Percentiles rank a stretch among this genome's conserved stretches.
phyloP scores from a whole-genome alignment of 2,329 filamentous ascomycete species.

The Raffaelea arxii region DNA sequence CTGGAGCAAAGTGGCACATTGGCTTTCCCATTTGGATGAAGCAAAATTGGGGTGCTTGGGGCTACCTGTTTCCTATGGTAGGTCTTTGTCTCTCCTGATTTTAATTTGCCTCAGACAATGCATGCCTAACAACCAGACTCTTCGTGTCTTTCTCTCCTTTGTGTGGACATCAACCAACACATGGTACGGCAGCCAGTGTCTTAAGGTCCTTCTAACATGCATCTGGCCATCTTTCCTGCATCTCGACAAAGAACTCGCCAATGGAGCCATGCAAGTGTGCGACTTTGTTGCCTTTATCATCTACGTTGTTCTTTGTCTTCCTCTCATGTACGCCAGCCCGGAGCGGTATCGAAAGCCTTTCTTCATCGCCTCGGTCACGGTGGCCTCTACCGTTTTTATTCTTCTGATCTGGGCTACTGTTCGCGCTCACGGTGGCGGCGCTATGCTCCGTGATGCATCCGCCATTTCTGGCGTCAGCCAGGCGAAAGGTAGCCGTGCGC shows the following conservation, averaged over 20 bases:
- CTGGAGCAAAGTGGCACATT: slow-evolving; percentile 31
- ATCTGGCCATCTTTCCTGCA: slow-evolving; percentile 17
- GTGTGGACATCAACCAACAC: slow-evolving; percentile 39
- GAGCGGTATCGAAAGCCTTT: slow-evolving; percentile 25
- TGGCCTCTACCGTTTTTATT: slow-evolving; percentile 20
- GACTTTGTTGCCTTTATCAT: slow-evolving; percentile 20
- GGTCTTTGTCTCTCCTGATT: neutral
- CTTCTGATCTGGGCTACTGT: slow-evolving; percentile 25
- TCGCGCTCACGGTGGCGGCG: slow-evolving; percentile 21
- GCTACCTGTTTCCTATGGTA: slow-evolving; percentile 20
- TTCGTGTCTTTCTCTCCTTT: slow-evolving; percentile 35
- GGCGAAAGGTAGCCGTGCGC: slow-evolving; percentile 6
- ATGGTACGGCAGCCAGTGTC: slow-evolving; percentile 23
- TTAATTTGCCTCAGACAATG: neutral
- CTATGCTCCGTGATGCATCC: slow-evolving; percentile 12
- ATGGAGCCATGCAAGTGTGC: slow-evolving; percentile 15
- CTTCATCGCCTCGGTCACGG: slow-evolving; percentile 19
- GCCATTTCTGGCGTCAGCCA: slow-evolving; percentile 2
- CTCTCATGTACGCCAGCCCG: slow-evolving; percentile 32
- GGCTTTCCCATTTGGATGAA: slow-evolving; percentile 30
- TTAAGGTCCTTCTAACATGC: slow-evolving; percentile 23
- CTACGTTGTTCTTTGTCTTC: slow-evolving; percentile 20
- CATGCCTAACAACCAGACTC: slow-evolving; percentile 18
- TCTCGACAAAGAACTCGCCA: slow-evolving; percentile 15
- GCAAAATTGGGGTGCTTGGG: slow-evolving; percentile 30